Base-by-base conservation (phyloP, 805 yeast species). In the Jamesozyma lodderae region DNA sequence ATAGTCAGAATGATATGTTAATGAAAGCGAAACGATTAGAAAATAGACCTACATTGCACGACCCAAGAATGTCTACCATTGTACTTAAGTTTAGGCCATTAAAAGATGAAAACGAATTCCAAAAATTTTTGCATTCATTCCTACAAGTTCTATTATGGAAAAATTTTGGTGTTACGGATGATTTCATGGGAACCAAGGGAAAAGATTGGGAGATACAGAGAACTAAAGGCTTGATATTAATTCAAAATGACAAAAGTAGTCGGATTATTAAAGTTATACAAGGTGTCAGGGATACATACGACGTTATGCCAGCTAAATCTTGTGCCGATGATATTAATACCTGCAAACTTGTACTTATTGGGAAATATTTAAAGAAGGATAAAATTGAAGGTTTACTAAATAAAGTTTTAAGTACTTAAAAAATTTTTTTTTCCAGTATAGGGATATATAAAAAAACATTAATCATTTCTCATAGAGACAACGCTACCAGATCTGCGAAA, bases 241-340 rank as follows among this genome's bases (percentile, higher is more conserved):
- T 57, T n/a, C 53, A 59, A 6, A 57, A 54, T 2, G 52, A 59
- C 3, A 48, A 57, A 4, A 55, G 51, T 8, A 48, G 46, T 0
- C 19, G 23, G 3, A 59, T 56, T 6, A 76, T 70, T 17, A 69
- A 73, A 45, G 82, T 87, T 6, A 62, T 92, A 9, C 98, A 92
- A 57, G 97, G 94, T 10, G 98, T 92, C 0, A 69, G 97, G 42
- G 92, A 87, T 39, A 86, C 95, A 0, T 92, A 86, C 59, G 98
- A 92, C 45, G 66, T 85, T 3, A 68, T 79, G 4, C 77, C 73
- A 11, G 66, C 67, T 4, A 49, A 49, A 56, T 35, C 16, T 4
- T n/a, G n/a, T n/a, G 69, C 63, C 0, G 27, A 37, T 9, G 25
- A 35, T 2, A 35, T 35, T 14, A 51, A 48, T 0, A 43, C 57